These are phyloP conservation scores for Mikania micrantha DNA, from an alignment of 129 eudicot species.

Conservation along the genomic window DNA sequence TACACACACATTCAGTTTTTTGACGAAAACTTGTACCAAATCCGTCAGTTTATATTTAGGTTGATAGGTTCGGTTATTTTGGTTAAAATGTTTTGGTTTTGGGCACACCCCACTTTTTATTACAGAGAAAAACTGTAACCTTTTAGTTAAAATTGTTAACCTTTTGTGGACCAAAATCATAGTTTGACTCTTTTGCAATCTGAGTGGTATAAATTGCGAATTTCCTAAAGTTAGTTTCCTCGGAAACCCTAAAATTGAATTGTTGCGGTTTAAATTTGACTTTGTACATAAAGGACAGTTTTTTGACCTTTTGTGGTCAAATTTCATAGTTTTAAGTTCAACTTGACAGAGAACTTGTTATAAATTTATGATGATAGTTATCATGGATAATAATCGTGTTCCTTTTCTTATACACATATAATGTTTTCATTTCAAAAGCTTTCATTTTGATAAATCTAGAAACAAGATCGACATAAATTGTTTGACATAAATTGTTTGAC, in stretches of 20 bases:
- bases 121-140: too few relatives aligned
- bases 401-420: neutral
- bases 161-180: neutral
- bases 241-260: neutral
- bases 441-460: neutral
- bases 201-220: neutral
- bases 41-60: too few relatives aligned
- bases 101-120: too few relatives aligned
- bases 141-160: too few relatives aligned
- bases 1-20: too few relatives aligned
- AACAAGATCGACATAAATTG: neutral
- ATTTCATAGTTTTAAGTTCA: neutral
- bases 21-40: too few relatives aligned
- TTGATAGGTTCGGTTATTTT: too few relatives aligned
- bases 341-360: neutral
- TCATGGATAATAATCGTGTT: constrained; percentile 5
- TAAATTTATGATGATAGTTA: neutral
- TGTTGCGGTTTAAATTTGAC: neutral
- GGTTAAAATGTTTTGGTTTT: too few relatives aligned
- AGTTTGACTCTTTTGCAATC: neutral
- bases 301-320: neutral
- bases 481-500: neutral
- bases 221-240: neutral
- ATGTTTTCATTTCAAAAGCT: neutral
- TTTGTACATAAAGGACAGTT: neutral